Base-by-base conservation (phyloP, 208 protist genomes). In the Herpetomonas muscarum region DNA sequence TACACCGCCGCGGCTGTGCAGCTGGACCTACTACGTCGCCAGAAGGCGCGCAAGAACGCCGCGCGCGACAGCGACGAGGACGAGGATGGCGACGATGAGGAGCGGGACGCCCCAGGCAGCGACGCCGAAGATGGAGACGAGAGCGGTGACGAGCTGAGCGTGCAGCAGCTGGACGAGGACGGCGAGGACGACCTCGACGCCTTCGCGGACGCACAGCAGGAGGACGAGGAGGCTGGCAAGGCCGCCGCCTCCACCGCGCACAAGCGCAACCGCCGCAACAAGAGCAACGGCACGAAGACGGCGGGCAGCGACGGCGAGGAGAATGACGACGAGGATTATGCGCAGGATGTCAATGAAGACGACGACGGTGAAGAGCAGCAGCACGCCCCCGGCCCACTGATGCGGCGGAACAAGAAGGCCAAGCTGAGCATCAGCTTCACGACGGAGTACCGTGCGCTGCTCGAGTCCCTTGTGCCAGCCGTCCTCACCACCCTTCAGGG, bases 401-500 rank as follows among this genome's bases (percentile, higher is more conserved):
- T 30, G 34, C 10, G 57, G 58, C 32, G 70, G 42, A 45, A 36
- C 1, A 50, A 46, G 1, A 63, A 68, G 54, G 15, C 65, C 41
- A 81, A 83, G 42, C 67, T 94, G 34, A 84, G 72, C 25, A 51
- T 80, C 28, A 65, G 78, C 61, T 94, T 94, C 61, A 91, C 81
- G 3, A 65, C 61, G n/a, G 80, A 90, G 69, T 74, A 93, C 59
- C 76, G 81, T 37, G 45, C 13, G 10, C 55, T 94, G 22, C 68
- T 94, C 29, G 84, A 93, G 61, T 69, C 64, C 6, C 76, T 96
- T 10, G 69, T 96, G 22, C 75, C 76, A 25, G 78, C 79, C 0
- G 78, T 94, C 26, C 60, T 96, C 10, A 61, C 58, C 29, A 91
- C 86, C 26, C 71, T 96, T n/a, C 67, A 94, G 42, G 90, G 90